Evolutionary conservation across 768 basidiomycete species (phyloP), one percentile per base, ranked within the genome.

Genomic region (Termitomyces sp.): DNA sequence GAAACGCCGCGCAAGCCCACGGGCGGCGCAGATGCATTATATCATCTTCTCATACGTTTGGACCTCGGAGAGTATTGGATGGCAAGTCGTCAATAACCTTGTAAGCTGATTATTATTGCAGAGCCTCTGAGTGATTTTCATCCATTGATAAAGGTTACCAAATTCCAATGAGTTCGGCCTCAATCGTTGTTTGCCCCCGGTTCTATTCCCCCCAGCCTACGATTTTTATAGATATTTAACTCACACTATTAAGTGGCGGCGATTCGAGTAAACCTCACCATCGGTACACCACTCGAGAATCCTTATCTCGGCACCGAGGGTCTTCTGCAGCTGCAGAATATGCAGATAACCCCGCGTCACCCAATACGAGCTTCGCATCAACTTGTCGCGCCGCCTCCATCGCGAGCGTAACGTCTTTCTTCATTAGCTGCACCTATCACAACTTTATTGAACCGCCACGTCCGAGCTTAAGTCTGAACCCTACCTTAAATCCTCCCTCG

Each of bases 51-150:
- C 19, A 66, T 81, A 17, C 75, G 78, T 34, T 65, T 87, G 35
- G 82, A 82, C 62, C 68, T 83, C 31, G 77, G 74, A 4, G 77
- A 82, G 7, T 88, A 84, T 84, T 87, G 86, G 87, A 63, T 69
- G 10, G 59, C 61, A 42, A 57, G 58, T 47, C 50, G 48, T 46
- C 51, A 59, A 60, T 59, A 59, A 34, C 9, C 14, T 48, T 31
- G 23, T 42, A 16, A 43, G 27, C 25, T 54, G 54, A 23, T 44
- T 34, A 27, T 51, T 19, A 31, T 32, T 16, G 17, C 4, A 19
- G 32, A 11, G 19, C 14, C 7, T 9, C n/a, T 5, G 21, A n/a
- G 4, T 19, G 11, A 32, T 32, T 14, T 21, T 11, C 31, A 11
- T 11, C n/a, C 29, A 29, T 23, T 23, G n/a, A 44, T 8, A 19